A percentile compares a stretch with the other conserved stretches of the same genome.
Conservation (phyloP, 1,284 basidiomycete genomes). For the Golubevia sp. region DNA sequence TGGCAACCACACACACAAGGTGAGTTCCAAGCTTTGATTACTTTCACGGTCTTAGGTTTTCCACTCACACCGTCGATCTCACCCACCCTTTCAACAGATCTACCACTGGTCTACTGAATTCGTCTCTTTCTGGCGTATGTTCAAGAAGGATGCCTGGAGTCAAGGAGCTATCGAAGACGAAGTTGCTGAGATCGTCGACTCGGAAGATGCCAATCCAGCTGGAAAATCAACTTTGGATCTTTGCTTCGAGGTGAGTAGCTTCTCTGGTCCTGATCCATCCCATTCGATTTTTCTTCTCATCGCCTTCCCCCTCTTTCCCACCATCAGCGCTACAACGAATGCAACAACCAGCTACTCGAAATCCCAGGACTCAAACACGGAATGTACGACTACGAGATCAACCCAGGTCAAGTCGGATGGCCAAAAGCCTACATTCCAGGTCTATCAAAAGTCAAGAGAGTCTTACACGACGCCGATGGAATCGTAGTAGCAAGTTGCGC, state of each 20-base stretch:
- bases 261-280: neutral
- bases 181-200: neutral
- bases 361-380: neutral
- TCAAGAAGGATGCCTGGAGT: neutral
- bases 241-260: neutral
- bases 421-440: neutral
- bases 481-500: neutral
- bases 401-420: neutral
- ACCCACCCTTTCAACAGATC: neutral
- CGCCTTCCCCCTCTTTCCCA: neutral
- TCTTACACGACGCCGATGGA: neutral
- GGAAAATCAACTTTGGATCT: neutral
- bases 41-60: neutral
- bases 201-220: neutral
- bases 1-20: neutral
- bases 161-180: neutral
- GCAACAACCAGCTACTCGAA: neutral
- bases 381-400: neutral
- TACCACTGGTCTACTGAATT: neutral
- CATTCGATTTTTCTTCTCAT: neutral
- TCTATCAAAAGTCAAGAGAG: neutral
- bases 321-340: neutral
- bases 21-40: neutral
- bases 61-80: neutral
- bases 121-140: neutral